Evolutionary conservation across 495 filamentous ascomycete genomes (phyloP).

Genomic region (Penicillium psychrofluorescens): DNA sequence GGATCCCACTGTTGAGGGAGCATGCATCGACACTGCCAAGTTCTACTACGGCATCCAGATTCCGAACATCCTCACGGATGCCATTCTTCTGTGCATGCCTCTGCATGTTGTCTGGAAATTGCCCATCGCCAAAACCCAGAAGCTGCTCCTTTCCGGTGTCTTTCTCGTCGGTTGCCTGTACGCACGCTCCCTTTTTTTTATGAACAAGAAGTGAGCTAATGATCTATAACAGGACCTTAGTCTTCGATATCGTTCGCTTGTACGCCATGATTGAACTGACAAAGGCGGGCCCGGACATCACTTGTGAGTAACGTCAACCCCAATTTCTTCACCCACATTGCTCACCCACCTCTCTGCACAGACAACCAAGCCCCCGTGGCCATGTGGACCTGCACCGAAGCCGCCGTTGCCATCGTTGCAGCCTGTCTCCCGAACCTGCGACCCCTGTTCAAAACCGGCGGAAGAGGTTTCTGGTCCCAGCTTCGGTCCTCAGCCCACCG

Average conservation of each 20-base stretch:
- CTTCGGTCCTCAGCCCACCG: conserved; percentile 8
- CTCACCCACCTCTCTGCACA: conserved; percentile 4
- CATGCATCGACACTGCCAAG: conserved; percentile 20
- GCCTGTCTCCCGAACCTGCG: conserved; percentile 21
- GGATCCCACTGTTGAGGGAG: conserved; percentile 16
- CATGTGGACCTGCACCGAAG: conserved; percentile 22
- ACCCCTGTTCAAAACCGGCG: conserved; percentile 14
- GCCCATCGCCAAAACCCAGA: conserved; percentile 29
- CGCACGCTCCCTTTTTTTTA: conserved; percentile 1
- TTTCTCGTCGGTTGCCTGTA: conserved; percentile 36
- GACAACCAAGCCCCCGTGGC: conserved; percentile 19
- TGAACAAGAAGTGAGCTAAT: background rate
- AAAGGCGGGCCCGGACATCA: conserved; percentile 14
- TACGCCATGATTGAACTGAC: conserved; percentile 13
- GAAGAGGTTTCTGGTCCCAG: conserved; percentile 16
- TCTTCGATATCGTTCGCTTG: conserved; percentile 15
- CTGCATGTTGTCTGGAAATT: conserved; percentile 36
- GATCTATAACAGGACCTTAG: conserved; percentile 7
- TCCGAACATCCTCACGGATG: conserved; percentile 35
- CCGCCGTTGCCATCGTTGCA: conserved; percentile 17
- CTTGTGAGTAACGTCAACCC: conserved; percentile 8
- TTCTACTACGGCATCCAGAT: conserved; percentile 31
- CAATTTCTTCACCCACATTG: background rate
- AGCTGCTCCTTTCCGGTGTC: conserved; percentile 27
- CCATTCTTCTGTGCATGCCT: conserved; percentile 38